A percentile compares a stretch with the other conserved stretches of the same genome.
These are phyloP conservation scores for Exserohilum rostratum DNA, from an alignment of 2,329 filamentous ascomycete species.

Conservation along the genomic window DNA sequence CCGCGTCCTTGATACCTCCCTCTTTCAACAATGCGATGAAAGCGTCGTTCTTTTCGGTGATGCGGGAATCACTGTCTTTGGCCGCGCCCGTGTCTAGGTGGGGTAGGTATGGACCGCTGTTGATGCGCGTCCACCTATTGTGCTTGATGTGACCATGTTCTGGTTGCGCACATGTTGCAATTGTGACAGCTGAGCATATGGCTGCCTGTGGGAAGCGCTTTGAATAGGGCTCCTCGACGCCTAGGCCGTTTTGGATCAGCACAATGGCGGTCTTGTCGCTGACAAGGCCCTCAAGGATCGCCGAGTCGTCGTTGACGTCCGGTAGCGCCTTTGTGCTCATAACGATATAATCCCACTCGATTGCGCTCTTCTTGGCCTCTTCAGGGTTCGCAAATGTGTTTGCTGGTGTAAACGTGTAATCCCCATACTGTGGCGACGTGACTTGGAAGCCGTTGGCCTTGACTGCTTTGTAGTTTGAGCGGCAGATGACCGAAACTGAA, in stretches of 20 bases:
- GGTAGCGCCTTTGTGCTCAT: constrained; percentile 75
- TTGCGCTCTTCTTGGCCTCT: constrained; percentile 57
- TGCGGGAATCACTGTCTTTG: constrained; percentile 36
- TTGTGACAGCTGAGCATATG: constrained; percentile 71
- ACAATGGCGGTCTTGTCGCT: constrained; percentile 62
- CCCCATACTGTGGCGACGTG: constrained; percentile 69
- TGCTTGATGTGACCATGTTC: constrained; percentile 68
- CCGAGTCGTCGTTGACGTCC: constrained; percentile 67
- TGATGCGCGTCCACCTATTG: constrained; percentile 76
- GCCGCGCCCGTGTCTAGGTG: constrained; percentile 47
- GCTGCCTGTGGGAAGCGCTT: constrained; percentile 65
- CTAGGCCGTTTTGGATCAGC: constrained; percentile 73
- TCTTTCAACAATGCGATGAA: constrained; percentile 63
- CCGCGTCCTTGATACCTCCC: constrained; percentile 70
- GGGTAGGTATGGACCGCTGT: constrained; percentile 69
- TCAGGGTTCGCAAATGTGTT: constrained; percentile 67
- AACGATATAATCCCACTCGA: constrained; percentile 69
- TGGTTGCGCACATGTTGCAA: constrained; percentile 71
- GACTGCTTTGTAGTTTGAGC: constrained; percentile 74
- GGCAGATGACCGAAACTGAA: constrained; percentile 71
- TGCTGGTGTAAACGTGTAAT: constrained; percentile 68
- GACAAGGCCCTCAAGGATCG: constrained; percentile 66
- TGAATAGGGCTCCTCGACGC: constrained; percentile 71
- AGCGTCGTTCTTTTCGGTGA: constrained; percentile 53
- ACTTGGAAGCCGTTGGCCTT: constrained; percentile 66